phyloP scores from a whole-genome alignment of 352 stramenopile genomes.

The Phytophthora pisi region DNA sequence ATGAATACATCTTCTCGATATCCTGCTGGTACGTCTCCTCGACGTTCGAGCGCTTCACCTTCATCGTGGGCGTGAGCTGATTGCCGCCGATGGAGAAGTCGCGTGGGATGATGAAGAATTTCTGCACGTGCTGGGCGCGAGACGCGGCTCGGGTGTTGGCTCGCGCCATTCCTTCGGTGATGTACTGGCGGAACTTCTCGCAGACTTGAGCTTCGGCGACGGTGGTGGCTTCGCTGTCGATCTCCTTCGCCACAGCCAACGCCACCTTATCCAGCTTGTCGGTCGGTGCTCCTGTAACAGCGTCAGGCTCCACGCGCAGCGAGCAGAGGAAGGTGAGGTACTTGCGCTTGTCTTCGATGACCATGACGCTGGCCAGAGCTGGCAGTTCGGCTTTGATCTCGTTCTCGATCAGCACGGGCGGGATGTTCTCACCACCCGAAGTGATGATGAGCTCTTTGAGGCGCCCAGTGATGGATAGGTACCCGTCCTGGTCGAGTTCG shows the following conservation, averaged over 20 bases:
- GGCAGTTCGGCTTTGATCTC: slow-evolving; percentile 82
- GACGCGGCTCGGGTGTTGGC: slow-evolving; percentile 57
- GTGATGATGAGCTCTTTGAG: slow-evolving; percentile 96
- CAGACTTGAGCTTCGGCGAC: slow-evolving; percentile 66
- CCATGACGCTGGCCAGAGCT: slow-evolving; percentile 85
- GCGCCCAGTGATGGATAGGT: slow-evolving; percentile 91
- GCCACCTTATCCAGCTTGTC: slow-evolving; percentile 73
- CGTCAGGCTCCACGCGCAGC: slow-evolving; percentile 69
- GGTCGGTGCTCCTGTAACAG: slow-evolving; percentile 53
- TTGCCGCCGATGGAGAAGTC: slow-evolving; percentile 86
- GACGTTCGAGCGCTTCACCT: slow-evolving; percentile 92
- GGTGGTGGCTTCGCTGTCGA: slow-evolving; percentile 67
- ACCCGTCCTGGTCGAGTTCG: slow-evolving; percentile 78
- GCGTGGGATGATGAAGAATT: slow-evolving; percentile 63
- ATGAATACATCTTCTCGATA: slow-evolving; percentile 78
- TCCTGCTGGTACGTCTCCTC: slow-evolving; percentile 82
- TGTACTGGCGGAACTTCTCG: slow-evolving; percentile 74
- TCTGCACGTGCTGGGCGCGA: slow-evolving; percentile 67
- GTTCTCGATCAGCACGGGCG: slow-evolving; percentile 88
- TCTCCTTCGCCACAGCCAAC: slow-evolving; percentile 59
- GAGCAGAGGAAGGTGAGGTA: slow-evolving; percentile 89
- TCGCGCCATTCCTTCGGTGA: slow-evolving; percentile 64
- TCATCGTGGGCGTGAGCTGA: slow-evolving; percentile 93
- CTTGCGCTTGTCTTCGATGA: slow-evolving; percentile 91
- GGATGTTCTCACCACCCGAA: slow-evolving; percentile 91